A percentile compares a stretch with the other conserved stretches of the same genome.
phyloP scores from a whole-genome alignment of 2,329 filamentous ascomycete genomes.

The Aspergillus quadricinctus region DNA sequence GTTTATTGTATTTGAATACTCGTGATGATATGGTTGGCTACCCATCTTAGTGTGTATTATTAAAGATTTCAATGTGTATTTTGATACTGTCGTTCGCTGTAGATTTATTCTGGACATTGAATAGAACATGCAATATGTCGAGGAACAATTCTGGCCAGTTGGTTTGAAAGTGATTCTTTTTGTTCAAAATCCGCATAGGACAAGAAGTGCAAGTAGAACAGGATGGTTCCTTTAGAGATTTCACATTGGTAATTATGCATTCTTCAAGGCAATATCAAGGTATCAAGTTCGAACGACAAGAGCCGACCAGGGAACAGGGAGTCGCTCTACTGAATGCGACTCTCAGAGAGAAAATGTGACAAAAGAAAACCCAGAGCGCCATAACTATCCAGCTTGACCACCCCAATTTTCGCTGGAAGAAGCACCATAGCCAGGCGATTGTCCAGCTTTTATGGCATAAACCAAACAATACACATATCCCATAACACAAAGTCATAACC shows the following conservation, averaged over 20 bases:
- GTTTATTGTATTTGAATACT: background rate
- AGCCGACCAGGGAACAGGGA: background rate
- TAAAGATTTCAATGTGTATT: background rate
- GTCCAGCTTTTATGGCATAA: background rate
- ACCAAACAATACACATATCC: background rate
- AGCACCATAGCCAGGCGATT: background rate
- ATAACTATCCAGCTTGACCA: background rate
- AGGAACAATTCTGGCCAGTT: background rate
- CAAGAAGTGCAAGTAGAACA: background rate
- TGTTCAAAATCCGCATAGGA: background rate
- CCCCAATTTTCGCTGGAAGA: background rate
- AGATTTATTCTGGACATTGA: background rate
- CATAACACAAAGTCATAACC: background rate
- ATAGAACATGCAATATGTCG: background rate
- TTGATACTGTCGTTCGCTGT: background rate
- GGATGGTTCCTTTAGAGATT: background rate
- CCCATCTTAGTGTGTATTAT: background rate
- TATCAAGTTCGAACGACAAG: background rate
- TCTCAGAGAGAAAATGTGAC: background rate
- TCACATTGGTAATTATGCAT: background rate
- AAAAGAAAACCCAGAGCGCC: background rate
- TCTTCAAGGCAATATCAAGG: background rate
- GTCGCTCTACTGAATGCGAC: background rate
- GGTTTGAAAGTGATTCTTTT: background rate
- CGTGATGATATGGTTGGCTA: background rate